phyloP scores from a whole-genome alignment of 805 yeast species.

The Yarrowia sp. region DNA sequence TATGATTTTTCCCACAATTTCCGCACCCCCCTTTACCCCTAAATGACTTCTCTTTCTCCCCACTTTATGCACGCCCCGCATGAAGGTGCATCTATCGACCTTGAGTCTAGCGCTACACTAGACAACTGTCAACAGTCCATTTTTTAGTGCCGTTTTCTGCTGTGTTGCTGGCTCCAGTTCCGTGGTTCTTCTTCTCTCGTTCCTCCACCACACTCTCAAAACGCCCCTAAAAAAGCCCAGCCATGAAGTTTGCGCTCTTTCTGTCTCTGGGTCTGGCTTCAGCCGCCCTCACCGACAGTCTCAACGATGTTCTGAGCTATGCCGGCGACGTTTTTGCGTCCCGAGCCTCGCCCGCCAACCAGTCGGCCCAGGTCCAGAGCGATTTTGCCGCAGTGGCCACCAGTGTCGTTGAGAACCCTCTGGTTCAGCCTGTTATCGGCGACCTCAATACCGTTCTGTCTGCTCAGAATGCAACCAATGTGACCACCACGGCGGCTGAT shows the following conservation, averaged over 20 bases:
- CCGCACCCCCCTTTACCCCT: neutral
- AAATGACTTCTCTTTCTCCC: neutral
- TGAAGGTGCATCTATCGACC: conserved; percentile 9
- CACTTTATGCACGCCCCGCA: conserved; percentile 31
- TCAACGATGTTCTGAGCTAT: conserved; percentile 9
- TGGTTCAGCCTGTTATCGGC: conserved; percentile 11
- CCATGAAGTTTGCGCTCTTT: conserved; percentile 9
- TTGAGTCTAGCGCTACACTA: conserved; percentile 17
- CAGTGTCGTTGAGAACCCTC: conserved; percentile 17
- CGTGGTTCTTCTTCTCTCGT: neutral
- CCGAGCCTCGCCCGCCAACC: conserved; percentile 1
- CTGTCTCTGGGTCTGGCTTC: conserved; percentile 19
- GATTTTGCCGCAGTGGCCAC: conserved; percentile 19
- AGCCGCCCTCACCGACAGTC: conserved; percentile 8
- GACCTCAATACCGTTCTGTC: neutral
- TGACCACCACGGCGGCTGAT: conserved; percentile 1
- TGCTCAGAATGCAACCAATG: conserved; percentile 12
- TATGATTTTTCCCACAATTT: too few species aligned
- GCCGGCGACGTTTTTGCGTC: conserved; percentile 34
- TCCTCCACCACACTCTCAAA: conserved; percentile 1
- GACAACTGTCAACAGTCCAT: conserved; percentile 22
- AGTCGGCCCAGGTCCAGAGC: conserved; percentile 19
- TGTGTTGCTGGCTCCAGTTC: too few species aligned
- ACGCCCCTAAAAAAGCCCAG: neutral
- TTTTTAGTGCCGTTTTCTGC: conserved; percentile 3